Base-by-base conservation (phyloP, 306 rosid species). In the Cyclanthera cordifolia region DNA sequence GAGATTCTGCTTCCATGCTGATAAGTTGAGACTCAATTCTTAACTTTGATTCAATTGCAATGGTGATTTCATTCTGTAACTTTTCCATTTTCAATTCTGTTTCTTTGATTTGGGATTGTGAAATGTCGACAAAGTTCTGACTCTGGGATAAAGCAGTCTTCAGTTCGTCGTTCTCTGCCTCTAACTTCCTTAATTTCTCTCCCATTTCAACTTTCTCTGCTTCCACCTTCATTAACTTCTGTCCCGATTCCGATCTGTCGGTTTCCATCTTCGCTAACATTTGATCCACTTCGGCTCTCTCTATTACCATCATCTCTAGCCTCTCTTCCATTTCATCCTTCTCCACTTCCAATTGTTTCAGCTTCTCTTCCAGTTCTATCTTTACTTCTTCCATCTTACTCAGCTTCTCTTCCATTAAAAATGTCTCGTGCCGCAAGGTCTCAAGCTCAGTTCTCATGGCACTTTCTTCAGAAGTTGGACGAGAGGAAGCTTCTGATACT, bases 1-100 rank as follows among this genome's bases (percentile, higher is more conserved):
- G 71, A 67, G 82, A 79, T 70, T 90, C 92, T 20, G 83, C 83
- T 73, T 85, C 95, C 71, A 90, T 74, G 82, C 82, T 79, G 43
- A 74, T 23, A 27, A 94, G 84, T 76, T 78, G 87, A 74, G 85
- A 77, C 74, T 90, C 97, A 8, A 86, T 69, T 48, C 53, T 69
- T 77, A 85, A 79, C 72, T 78, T 90, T 50, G 86, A 86, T 71
- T 81, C 84, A 72, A 75, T 82, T 15, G 84, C 82, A 71, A 51
- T 63, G 63, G 76, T 75, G 45, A 90, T 80, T 72, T 85, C 96
- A 52, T 59, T 77, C 55, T 82, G 88, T 57, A 88, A 55, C 76
- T 78, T 88, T 77, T 81, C 87, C 74, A 91, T 48, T 79, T 82
- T 83, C 78, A 71, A 77, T 45, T 77, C 80, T 60, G 92, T 81